Evolutionary conservation across 805 yeast species (phyloP), one percentile per base, ranked within the genome.

Genomic region (Metschnikowia dekortorum): DNA sequence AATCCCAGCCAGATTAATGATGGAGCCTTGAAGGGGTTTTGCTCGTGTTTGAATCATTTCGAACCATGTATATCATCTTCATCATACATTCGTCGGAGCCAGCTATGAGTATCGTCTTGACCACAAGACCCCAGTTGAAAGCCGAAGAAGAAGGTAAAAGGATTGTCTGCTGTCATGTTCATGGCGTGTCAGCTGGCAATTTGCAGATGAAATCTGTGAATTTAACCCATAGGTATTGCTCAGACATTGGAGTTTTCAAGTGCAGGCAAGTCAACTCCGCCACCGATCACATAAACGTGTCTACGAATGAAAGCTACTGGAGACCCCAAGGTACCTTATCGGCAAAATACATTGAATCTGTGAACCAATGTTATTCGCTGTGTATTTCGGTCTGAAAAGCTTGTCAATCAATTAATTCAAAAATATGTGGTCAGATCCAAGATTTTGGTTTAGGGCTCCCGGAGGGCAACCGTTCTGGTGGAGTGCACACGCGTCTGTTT

Each of bases 201-300:
- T 58, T 39, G 61, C 61, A 18, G 53, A 22, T 57, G 8, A 53
- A 55, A 36, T 52, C 58, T 2, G 41, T 56, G 40, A 26, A 48
- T 14, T 53, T 51, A 43, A 56, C 56, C 30, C 44, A 45, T 38
- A 53, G 47, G 31, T 10, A 22, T 56, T 11, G 39, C 53, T 3
- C 32, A 28, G 11, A 39, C 57, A 9, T 56, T 58, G 33, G 54
- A 30, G 2, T 26, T 48, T 2, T 48, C 44, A 3, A 40, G 53
- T 9, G 52, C 34, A 13, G 34, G 22, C 1, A 32, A 38, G 13
- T 47, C 44, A 6, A 49, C 52, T 16, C 34, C 53, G 4, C 53
- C 48, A 26, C 32, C 34, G 7, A 53, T 13, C 39, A 50, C 8
- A 14, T 50, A 37, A 54, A 45, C 28, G 42, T 48, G 34, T 43